Base-by-base conservation (phyloP, 1,284 basidiomycete genomes). In the Sporisorium graminicola region DNA sequence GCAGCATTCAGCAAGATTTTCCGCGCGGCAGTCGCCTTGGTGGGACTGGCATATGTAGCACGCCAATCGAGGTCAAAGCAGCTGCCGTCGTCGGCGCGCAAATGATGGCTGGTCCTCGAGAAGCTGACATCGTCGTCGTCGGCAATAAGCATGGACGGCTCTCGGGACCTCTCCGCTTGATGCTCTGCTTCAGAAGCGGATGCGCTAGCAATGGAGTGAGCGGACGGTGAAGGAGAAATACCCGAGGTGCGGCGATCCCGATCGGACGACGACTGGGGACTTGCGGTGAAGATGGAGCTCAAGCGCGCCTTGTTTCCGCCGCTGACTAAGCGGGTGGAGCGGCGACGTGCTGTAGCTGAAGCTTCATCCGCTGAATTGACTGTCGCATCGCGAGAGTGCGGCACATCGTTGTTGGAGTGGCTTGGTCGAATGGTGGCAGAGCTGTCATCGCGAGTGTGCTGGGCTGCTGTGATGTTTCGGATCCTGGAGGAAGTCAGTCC, bases 61-160 rank as follows among this genome's bases (percentile, higher is more conserved):
- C 55, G 20, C 57, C 56, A 66, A 42, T 77, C 71, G 13, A 79
- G 58, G 42, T 79, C 78, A 27, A 79, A 79, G 40, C 60, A 69
- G 65, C 78, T 79, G 8, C 78, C 78, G 57, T 79, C 78, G 31
- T 77, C 59, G 10, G 67, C 78, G 1, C 72, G 58, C 50, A 77
- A 35, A 58, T 69, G 77, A 13, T 53, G 62, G 27, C 67, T 73
- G 3, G 65, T 33, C 6, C 52, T 57, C 0, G 63, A 71, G 20
- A 71, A 71, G 50, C 62, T 65, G n/a, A 58, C 22, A 24, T 61
- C 58, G 7, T 61, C 59, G 24, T 74, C 66, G 20, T 74, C 66
- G 12, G 63, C 61, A 13, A 65, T 24, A 18, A 79, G 61, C 65
- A 79, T 69, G 1, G 78, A 79, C 2, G 78, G 78, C 40, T 77